phyloP scores from a whole-genome alignment of 202 grass and related monocot genomes.

The Schoenoplectus triqueter region DNA sequence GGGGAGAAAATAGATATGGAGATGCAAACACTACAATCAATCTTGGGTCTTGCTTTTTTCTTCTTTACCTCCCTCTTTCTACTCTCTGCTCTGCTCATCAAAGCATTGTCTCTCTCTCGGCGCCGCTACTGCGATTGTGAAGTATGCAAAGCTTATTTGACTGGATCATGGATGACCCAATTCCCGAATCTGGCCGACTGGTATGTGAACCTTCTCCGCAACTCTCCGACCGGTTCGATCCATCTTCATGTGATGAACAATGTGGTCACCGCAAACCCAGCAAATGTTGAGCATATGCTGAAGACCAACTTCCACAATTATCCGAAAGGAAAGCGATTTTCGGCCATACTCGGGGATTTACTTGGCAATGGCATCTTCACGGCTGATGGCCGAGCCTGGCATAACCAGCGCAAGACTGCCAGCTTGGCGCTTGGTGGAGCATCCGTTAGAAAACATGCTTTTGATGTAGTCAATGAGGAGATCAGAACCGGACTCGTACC shows the following conservation, averaged over 20 bases:
- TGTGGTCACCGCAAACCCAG: slow-evolving; percentile 65
- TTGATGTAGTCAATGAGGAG: slow-evolving; percentile 44
- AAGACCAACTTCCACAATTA: slow-evolving; percentile 74
- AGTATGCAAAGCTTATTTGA: slow-evolving; percentile 63
- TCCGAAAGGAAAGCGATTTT: slow-evolving; percentile 67
- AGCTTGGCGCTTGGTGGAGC: slow-evolving; percentile 55
- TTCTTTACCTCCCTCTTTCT: slow-evolving; percentile 36
- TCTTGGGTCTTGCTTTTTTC: slow-evolving; percentile 37
- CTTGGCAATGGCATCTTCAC: slow-evolving; percentile 87
- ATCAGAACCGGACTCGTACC: slow-evolving; percentile 39
- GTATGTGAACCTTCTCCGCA: slow-evolving; percentile 63
- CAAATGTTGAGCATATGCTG: slow-evolving; percentile 87
- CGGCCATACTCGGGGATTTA: slow-evolving; percentile 62
- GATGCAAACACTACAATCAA: slow-evolving; percentile 20
- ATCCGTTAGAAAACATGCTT: slow-evolving; percentile 50
- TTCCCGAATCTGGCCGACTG: slow-evolving; percentile 72
- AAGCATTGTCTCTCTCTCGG: slow-evolving; percentile 41
- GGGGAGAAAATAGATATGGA: background rate
- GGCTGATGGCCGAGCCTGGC: slow-evolving; percentile 62
- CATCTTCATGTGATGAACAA: slow-evolving; percentile 66
- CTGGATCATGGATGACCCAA: slow-evolving; percentile 51
- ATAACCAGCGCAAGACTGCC: slow-evolving; percentile 55
- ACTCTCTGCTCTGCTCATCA: slow-evolving; percentile 35
- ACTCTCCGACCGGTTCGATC: slow-evolving; percentile 56
- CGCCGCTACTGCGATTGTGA: slow-evolving; percentile 58